Evolutionary conservation across 2,329 filamentous ascomycete genomes (phyloP).

Genomic region (Ophiostoma triangulosporum): DNA sequence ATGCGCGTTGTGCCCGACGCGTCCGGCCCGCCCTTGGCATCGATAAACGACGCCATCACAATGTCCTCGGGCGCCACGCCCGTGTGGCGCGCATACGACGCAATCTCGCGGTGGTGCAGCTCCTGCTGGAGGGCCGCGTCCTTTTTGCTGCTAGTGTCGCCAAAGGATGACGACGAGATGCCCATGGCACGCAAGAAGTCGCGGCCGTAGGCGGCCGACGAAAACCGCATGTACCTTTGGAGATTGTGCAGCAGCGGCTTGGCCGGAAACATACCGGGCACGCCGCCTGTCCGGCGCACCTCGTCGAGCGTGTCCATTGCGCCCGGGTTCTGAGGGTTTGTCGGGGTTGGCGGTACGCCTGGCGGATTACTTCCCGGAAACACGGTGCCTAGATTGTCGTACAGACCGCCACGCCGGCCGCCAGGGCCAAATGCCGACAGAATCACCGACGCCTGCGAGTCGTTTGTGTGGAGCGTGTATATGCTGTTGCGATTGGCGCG

Average conservation of each 20-base stretch:
- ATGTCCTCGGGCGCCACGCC: conserved; percentile 43
- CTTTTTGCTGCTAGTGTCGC: conserved; percentile 30
- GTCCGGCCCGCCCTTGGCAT: conserved; percentile 54
- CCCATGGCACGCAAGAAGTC: conserved; percentile 50
- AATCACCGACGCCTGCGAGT: conserved; percentile 40
- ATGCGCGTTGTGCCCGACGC: conserved; percentile 51
- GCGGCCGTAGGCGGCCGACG: conserved; percentile 52
- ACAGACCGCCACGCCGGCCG: neutral
- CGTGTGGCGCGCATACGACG: conserved; percentile 51
- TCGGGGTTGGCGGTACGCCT: neutral
- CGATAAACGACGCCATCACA: conserved; percentile 56
- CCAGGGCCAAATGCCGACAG: conserved; percentile 31
- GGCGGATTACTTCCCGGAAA: neutral
- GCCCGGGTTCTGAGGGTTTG: conserved; percentile 14
- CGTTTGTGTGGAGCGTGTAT: conserved; percentile 45
- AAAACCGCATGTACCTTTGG: conserved; percentile 51
- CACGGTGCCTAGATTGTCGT: neutral
- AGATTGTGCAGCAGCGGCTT: conserved; percentile 49
- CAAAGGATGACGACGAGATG: conserved; percentile 36
- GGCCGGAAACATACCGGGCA: conserved; percentile 45
- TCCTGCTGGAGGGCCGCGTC: neutral
- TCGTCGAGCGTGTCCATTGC: conserved; percentile 32
- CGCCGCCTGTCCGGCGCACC: conserved; percentile 37
- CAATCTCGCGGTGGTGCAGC: conserved; percentile 43
- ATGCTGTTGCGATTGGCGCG: conserved; percentile 37